Base-by-base conservation (phyloP, 148 eudicot genomes). In the Silene uniflora region DNA sequence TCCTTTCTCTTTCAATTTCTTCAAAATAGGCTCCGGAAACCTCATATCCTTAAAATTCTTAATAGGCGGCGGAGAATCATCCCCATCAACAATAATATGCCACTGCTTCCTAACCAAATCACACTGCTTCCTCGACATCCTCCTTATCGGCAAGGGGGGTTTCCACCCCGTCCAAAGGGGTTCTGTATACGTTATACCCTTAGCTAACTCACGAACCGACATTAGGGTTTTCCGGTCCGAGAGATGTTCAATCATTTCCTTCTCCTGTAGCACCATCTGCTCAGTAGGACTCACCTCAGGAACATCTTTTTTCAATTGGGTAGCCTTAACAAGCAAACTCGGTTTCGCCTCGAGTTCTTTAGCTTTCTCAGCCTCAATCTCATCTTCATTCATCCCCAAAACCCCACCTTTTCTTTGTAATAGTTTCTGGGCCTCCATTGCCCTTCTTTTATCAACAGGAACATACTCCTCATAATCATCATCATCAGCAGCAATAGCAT, bases 41-140 rank as follows among this genome's bases (percentile, higher is more conserved):
- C 88, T 79, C 97, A 93, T 91, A 23, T 91, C 97, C 86, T 71
- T 84, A 19, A 93, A 93, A 72, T 88, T 89, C 81, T 93, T 91
- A n/a, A 93, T 93, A 12, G 96, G 98, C 2, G 97, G 96, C 0
- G 98, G 93, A 60, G 87, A 77, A 13, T 93, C 91, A 44, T 93
- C 93, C 6, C 97, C 98, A 24, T 91, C 94, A 4, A 93, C 98
- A 23, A 91, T 82, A 62, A 93, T 93, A 81, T 93, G 96, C 93
- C 92, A 93, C 64, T 89, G 92, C 79, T 86, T 91, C 58, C 97
- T 68, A 35, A 89, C 73, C 35, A 81, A 49, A n/a, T 89, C 94
- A 64, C 90, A 88, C 5, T 76, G 82, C 67, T 84, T 91, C 23
- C 25, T 81, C 0, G 97, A 84, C 74, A 76, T 69, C 16, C 61